These are phyloP conservation scores for Fusarium buxicola DNA, from an alignment of 2,329 filamentous ascomycete species.

Conservation along the genomic window DNA sequence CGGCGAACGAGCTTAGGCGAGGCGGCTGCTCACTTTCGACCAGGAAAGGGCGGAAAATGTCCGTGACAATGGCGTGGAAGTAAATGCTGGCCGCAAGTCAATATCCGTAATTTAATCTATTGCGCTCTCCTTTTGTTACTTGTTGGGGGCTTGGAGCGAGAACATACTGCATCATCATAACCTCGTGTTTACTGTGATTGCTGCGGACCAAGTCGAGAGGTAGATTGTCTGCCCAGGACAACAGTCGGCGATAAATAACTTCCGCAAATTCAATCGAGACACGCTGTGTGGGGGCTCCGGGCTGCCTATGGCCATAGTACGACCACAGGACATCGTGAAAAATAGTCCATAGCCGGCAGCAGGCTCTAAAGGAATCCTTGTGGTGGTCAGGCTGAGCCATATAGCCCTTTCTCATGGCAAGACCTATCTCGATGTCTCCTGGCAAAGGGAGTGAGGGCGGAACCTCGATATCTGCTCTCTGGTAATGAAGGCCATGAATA, in stretches of 20 bases:
- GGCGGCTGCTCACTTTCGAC: neutral
- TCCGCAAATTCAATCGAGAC: neutral
- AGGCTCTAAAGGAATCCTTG: neutral
- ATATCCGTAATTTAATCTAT: neutral
- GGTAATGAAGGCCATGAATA: constrained; percentile 37
- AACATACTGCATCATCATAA: constrained; percentile 29
- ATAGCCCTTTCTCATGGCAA: neutral
- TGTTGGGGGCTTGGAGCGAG: too few species aligned
- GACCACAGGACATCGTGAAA: constrained; percentile 2
- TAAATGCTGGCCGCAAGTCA: constrained; percentile 25
- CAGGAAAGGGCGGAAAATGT: constrained; percentile 45
- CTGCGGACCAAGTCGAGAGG: neutral
- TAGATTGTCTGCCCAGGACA: constrained; percentile 7
- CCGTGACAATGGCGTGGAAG: constrained; percentile 37
- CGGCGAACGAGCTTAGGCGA: constrained; percentile 44
- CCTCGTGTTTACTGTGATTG: constrained; percentile 43
- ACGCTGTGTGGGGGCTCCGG: neutral
- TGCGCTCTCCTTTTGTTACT: too few species aligned
- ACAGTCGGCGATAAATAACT: constrained; percentile 4
- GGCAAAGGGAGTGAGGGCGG: constrained; percentile 4
- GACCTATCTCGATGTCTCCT: neutral
- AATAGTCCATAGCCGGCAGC: neutral
- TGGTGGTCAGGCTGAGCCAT: neutral
- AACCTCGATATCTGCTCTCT: constrained; percentile 3
- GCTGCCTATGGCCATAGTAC: neutral